Conservation (phyloP, 768 basidiomycete species). For the Lentinula sp. region DNA sequence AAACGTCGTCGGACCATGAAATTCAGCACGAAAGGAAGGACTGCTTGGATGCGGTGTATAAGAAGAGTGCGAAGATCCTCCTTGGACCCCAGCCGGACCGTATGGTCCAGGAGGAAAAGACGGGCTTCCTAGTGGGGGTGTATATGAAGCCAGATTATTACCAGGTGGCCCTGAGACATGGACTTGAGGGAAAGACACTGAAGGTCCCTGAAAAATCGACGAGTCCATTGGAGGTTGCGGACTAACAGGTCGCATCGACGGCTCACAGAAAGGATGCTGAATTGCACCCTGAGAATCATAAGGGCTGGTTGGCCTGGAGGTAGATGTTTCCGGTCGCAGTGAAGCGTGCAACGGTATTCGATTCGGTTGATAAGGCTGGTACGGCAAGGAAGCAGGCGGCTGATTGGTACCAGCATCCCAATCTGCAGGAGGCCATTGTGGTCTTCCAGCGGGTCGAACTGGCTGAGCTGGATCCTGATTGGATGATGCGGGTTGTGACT, state of each 20-base stretch:
- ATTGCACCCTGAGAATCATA: background rate
- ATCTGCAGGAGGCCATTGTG: slow-evolving; percentile 39
- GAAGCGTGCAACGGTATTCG: background rate
- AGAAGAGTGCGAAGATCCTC: background rate
- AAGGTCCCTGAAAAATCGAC: background rate
- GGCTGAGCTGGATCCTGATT: slow-evolving; percentile 2
- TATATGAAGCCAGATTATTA: background rate
- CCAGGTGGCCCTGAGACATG: background rate
- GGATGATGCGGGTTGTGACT: background rate
- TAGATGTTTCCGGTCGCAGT: background rate
- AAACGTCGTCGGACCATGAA: slow-evolving; percentile 1
- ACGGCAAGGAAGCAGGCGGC: background rate
- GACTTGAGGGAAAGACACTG: background rate
- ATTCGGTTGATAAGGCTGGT: background rate
- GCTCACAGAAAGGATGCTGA: background rate
- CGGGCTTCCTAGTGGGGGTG: background rate
- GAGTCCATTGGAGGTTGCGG: background rate
- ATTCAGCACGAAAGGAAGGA: slow-evolving; percentile 3
- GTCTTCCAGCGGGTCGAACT: slow-evolving; percentile 12
- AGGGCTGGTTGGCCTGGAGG: background rate
- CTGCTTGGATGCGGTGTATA: background rate
- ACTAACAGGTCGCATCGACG: background rate
- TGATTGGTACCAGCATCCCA: slow-evolving; percentile 20
- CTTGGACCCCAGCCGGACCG: background rate
- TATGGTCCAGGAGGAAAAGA: background rate